phyloP scores from a whole-genome alignment of 2,329 filamentous ascomycete species.

The Drechslera avenae region DNA sequence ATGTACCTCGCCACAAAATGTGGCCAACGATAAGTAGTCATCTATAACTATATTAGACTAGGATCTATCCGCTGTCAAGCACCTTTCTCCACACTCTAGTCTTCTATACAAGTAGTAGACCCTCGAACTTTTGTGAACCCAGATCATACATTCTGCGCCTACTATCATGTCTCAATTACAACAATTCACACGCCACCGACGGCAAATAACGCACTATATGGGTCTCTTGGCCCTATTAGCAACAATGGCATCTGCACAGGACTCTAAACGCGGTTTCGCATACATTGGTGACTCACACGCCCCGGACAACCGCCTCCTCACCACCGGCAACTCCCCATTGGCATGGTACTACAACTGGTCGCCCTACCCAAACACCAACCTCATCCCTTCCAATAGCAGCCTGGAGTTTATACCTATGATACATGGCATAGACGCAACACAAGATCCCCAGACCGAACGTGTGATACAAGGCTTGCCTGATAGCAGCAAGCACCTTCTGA shows the following conservation, averaged over 20 bases:
- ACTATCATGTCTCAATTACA: constrained; percentile 2
- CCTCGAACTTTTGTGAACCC: background rate
- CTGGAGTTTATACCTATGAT: constrained; percentile 83
- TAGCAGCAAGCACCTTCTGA: constrained; percentile 68
- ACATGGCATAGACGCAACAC: constrained; percentile 63
- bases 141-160: background rate
- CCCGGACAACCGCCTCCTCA: constrained; percentile 67
- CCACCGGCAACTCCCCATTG: constrained; percentile 64
- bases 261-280: constrained; percentile 73
- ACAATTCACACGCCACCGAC: constrained; percentile 2
- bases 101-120: background rate
- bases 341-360: constrained; percentile 89
- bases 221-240: constrained; percentile 16
- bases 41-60: constrained; percentile 9
- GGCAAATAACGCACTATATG: constrained; percentile 1
- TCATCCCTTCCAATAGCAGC: constrained; percentile 49
- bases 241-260: constrained; percentile 28
- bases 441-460: constrained; percentile 60
- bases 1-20: constrained; percentile 30
- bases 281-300: constrained; percentile 65
- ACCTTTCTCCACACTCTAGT: background rate
- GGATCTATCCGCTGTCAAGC: constrained; percentile 6
- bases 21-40: constrained; percentile 14
- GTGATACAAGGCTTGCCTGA: constrained; percentile 63
- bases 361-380: constrained; percentile 60